Evolutionary conservation across 2,329 filamentous ascomycete genomes (phyloP).

Genomic region (Botrytis paeoniae): DNA sequence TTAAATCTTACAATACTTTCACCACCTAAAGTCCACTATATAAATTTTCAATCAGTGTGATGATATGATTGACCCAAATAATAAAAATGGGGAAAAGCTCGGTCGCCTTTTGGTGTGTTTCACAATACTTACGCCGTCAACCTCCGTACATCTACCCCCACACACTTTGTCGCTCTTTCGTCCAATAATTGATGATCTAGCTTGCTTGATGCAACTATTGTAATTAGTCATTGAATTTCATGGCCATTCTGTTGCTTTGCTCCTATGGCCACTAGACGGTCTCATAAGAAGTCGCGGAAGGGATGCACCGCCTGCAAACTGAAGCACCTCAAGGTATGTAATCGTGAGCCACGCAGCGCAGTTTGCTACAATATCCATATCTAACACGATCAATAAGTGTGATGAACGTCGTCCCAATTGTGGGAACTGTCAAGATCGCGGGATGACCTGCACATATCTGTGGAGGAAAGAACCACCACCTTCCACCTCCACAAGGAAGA

Average conservation of each 20-base stretch:
- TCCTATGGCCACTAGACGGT: background rate
- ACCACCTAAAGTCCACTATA: no score
- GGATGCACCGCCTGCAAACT: background rate
- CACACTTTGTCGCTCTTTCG: background rate
- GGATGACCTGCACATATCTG: background rate
- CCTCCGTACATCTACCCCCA: no score
- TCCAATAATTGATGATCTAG: background rate
- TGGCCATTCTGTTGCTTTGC: background rate
- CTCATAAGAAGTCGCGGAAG: background rate
- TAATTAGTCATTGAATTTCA: background rate
- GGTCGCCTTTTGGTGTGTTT: no score
- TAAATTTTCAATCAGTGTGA: no score
- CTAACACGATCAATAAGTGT: background rate
- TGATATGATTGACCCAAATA: no score
- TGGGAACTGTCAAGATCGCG: background rate
- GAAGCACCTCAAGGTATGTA: background rate
- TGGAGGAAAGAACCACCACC: background rate
- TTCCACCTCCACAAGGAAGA: background rate
- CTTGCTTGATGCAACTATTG: background rate
- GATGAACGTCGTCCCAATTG: background rate
- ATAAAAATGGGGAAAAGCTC: no score
- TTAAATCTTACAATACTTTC: no score
- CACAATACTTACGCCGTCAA: no score
- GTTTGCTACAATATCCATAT: background rate
- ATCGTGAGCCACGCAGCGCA: background rate